Base-by-base conservation (phyloP, 495 filamentous ascomycete species). In the Stereocaulon alpinum region DNA sequence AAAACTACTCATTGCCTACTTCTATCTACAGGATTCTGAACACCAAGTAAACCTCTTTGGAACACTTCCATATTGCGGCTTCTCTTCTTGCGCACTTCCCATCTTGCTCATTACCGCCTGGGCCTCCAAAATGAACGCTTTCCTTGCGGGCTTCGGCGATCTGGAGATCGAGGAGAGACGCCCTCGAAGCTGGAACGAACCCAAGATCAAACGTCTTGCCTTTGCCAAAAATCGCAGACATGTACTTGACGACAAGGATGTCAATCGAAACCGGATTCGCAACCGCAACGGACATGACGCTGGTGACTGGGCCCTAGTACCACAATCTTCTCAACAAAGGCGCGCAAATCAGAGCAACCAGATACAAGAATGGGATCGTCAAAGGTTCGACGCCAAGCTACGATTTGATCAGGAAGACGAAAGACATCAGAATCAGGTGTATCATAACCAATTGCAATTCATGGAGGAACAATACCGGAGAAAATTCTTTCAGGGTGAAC, bases 161-260 rank as follows among this genome's bases (percentile, higher is more conserved):
- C 18, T 67, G 55, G 64, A 64, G 22, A 53, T 67, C 18, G 56
- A 64, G 47, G 64, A 67, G 58, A 55, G 62, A 24, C 61, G 61
- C 27, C 64, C 64, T 11, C 59, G 53, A n/a, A 51, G 34, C 47
- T 47, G 48, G 40, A 64, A 59, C 29, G 64, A 67, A 45, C 64
- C 64, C 22, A 62, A 59, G 12, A 56, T 56, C 41, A 64, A 60
- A 41, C 64, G 64, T 52, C 59, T 67, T 22, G 47, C 43, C 40
- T 64, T 67, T 41, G 52, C 49, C 45, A 59, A 29, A 27, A 41
- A 49, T 42, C 34, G 43, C 3, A 58, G 10, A 50, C 41, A 32
- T 14, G 57, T 45, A 6, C 51, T 29, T 6, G 40, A 32, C 15
- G 34, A 51, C 41, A 20, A n/a, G 18, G 42, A 51, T 14, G 9